Percentiles rank a stretch among this genome's conserved stretches.
phyloP scores from a whole-genome alignment of 371 early-diverging fungal species.

The Enterocytospora artemiae region DNA sequence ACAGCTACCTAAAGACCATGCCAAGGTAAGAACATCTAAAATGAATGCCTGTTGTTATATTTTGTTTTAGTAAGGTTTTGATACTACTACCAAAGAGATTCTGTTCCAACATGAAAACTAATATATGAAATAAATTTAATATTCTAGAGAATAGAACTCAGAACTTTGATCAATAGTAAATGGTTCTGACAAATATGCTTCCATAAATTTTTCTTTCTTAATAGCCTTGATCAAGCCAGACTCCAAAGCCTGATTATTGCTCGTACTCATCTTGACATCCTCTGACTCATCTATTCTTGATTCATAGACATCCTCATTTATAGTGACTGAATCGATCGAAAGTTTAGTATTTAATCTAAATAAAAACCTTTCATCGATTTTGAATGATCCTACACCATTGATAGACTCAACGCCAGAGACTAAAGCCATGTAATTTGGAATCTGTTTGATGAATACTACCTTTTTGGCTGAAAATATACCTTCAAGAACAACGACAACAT shows the following conservation, averaged over 20 bases:
- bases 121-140: conserved; percentile 37
- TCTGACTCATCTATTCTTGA: conserved; percentile 21
- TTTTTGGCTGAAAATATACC: conserved; percentile 42
- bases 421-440: conserved; percentile 41
- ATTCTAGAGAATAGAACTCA: conserved; percentile 45
- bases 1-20: no score
- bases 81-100: no score
- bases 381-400: conserved; percentile 45
- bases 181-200: conserved; percentile 35
- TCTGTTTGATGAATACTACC: conserved; percentile 43
- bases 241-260: conserved; percentile 23
- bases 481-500: conserved; percentile 53
- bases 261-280: conserved; percentile 32
- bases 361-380: conserved; percentile 54
- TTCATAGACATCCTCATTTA: conserved; percentile 17
- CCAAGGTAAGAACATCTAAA: no score
- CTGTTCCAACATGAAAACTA: background rate
- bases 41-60: no score
- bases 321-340: conserved; percentile 13
- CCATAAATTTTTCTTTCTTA: conserved; percentile 31
- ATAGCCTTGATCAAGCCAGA: conserved; percentile 28
- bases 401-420: conserved; percentile 37
- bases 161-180: conserved; percentile 39
- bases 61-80: no score
- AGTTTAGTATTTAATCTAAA: conserved; percentile 33